These are phyloP conservation scores for Pythium diclinum DNA, from an alignment of 352 stramenopile species.

Conservation along the genomic window DNA sequence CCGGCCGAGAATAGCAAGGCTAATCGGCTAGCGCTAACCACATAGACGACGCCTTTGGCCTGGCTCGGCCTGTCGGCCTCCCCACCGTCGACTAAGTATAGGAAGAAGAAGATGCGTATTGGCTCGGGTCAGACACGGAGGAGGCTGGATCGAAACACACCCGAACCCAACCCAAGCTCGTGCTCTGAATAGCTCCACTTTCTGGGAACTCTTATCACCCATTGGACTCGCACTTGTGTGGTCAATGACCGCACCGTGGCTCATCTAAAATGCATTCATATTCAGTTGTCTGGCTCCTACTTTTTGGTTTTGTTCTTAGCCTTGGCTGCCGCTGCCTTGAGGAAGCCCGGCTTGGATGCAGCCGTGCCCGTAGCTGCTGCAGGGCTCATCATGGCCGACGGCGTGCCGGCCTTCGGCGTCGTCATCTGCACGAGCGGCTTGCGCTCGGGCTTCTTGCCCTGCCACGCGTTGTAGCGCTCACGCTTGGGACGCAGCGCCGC, in stretches of 20 bases:
- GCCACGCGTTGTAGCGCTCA: constrained; percentile 19
- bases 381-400: background rate
- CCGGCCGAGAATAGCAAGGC: background rate
- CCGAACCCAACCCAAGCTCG: too few relatives aligned
- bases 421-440: constrained; percentile 23
- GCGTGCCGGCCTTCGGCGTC: background rate
- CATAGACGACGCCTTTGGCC: too few relatives aligned
- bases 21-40: too few relatives aligned
- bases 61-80: too few relatives aligned
- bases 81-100: constrained; percentile 2
- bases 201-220: background rate
- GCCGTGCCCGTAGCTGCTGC: background rate
- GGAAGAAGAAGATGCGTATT: background rate
- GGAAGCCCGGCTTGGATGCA: background rate
- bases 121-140: background rate
- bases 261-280: constrained; percentile 4
- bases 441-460: constrained; percentile 22
- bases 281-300: background rate
- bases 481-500: constrained; percentile 19
- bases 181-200: background rate
- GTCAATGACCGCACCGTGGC: too few relatives aligned
- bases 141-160: too few relatives aligned
- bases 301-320: constrained; percentile 10
- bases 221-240: background rate
- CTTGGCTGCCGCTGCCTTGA: background rate